Conservation (phyloP, 2,329 filamentous ascomycete genomes). For the Drechslerella dactyloides region DNA sequence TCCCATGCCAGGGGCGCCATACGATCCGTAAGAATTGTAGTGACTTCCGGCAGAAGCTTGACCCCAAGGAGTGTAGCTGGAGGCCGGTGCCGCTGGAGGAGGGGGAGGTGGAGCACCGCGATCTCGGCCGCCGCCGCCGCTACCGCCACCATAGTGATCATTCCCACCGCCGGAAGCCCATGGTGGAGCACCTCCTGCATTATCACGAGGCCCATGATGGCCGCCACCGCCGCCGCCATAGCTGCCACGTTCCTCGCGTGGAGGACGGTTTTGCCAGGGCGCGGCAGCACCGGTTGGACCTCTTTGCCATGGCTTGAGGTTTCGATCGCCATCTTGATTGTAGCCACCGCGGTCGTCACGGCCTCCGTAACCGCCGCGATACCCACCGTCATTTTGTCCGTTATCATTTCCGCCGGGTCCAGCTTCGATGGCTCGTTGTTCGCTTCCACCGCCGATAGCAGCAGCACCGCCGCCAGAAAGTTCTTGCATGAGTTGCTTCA, state of each 20-base stretch:
- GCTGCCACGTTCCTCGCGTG: slow-evolving; percentile 62
- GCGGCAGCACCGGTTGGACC: slow-evolving; percentile 82
- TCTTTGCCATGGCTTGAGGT: slow-evolving; percentile 85
- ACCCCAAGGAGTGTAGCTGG: slow-evolving; percentile 35
- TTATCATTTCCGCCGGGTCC: slow-evolving; percentile 70
- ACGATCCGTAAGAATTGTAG: slow-evolving; percentile 33
- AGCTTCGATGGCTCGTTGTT: slow-evolving; percentile 76
- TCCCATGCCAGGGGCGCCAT: slow-evolving; percentile 48
- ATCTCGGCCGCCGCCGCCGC: slow-evolving; percentile 60
- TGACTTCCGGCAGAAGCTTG: slow-evolving; percentile 36
- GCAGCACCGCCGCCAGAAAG: slow-evolving; percentile 72
- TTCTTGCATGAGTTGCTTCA: slow-evolving; percentile 94
- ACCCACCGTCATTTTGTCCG: slow-evolving; percentile 54
- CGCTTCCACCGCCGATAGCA: slow-evolving; percentile 67
- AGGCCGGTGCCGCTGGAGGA: slow-evolving; percentile 59
- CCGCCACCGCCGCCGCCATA: slow-evolving; percentile 63
- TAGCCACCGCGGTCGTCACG: slow-evolving; percentile 45
- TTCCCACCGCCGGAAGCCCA: slow-evolving; percentile 58
- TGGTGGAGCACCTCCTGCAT: slow-evolving; percentile 66
- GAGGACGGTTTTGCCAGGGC: slow-evolving; percentile 70
- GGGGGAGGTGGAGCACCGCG: slow-evolving; percentile 63
- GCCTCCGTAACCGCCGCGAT: slow-evolving; percentile 51
- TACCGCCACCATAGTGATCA: slow-evolving; percentile 65
- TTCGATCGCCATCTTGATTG: slow-evolving; percentile 59
- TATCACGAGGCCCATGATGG: slow-evolving; percentile 61